A percentile compares a stretch with the other conserved stretches of the same genome.
These are phyloP conservation scores for Stentor coeruleus DNA, from an alignment of 73 alveolate species.

Conservation along the genomic window DNA sequence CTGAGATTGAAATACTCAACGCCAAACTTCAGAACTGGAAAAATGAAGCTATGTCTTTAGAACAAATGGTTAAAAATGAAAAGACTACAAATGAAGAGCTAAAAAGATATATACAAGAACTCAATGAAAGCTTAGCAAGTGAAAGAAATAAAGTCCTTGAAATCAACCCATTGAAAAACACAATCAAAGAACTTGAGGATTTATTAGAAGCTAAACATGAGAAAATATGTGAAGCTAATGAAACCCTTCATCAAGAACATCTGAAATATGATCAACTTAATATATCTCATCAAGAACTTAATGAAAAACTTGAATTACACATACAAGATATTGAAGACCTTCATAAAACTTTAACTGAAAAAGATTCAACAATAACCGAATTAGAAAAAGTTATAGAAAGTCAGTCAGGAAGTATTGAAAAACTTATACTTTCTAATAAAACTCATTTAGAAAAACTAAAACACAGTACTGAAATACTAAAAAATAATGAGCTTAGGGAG, in stretches of 20 bases:
- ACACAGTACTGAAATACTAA: not conserved
- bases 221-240: not conserved
- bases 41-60: too few species aligned
- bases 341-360: not conserved
- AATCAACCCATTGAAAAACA: too few species aligned
- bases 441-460: not conserved
- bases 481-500: not conserved
- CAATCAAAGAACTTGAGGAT: not conserved
- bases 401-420: not conserved
- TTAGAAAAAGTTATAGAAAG: not conserved
- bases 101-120: too few species aligned
- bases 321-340: not conserved
- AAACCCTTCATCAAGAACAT: not conserved
- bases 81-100: too few species aligned
- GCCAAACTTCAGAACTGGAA: not conserved
- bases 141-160: too few species aligned
- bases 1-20: not conserved
- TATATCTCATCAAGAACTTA: too few species aligned
- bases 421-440: not conserved
- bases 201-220: not conserved
- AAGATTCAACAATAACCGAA: not conserved
- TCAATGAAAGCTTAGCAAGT: too few species aligned
- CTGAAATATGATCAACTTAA: too few species aligned
- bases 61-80: too few species aligned
- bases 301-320: not conserved